A percentile compares a stretch with the other conserved stretches of the same genome.
Evolutionary conservation across 306 rosid genomes (phyloP).

Genomic region (Mimosa bimucronata): DNA sequence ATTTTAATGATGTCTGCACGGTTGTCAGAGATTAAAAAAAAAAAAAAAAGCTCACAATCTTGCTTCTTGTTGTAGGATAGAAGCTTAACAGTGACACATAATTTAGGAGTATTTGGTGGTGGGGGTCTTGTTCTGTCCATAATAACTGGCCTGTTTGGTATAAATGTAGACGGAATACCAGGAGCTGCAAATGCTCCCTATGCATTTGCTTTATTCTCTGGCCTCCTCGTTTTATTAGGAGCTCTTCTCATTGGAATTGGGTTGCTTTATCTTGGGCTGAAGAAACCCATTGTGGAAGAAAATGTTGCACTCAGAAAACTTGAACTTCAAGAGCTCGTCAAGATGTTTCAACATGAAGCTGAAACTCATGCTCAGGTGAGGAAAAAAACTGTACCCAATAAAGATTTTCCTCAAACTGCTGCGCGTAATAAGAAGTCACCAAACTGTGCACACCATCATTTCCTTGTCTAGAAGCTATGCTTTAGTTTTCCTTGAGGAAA

Average conservation of each 20-base stretch:
- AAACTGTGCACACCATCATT: slow-evolving; percentile 39
- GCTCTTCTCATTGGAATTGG: slow-evolving; percentile 65
- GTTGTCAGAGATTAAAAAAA: neutral
- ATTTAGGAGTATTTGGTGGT: slow-evolving; percentile 84
- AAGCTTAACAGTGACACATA: slow-evolving; percentile 86
- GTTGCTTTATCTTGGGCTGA: slow-evolving; percentile 76
- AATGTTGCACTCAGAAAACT: slow-evolving; percentile 68
- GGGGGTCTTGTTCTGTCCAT: slow-evolving; percentile 86
- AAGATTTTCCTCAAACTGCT: slow-evolving; percentile 60
- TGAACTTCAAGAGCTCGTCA: slow-evolving; percentile 78
- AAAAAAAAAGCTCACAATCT: slow-evolving; percentile 6
- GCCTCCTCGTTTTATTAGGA: slow-evolving; percentile 55
- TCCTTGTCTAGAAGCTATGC: slow-evolving; percentile 29
- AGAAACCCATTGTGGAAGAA: slow-evolving; percentile 59
- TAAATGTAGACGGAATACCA: slow-evolving; percentile 93
- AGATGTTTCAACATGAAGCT: slow-evolving; percentile 92
- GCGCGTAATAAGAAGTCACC: slow-evolving; percentile 36
- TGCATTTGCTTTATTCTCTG: slow-evolving; percentile 75
- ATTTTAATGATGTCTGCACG: neutral
- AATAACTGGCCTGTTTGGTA: slow-evolving; percentile 89
- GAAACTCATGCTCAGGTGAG: slow-evolving; percentile 81
- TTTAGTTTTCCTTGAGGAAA: neutral
- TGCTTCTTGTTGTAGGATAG: slow-evolving; percentile 64
- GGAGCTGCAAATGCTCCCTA: slow-evolving; percentile 66
- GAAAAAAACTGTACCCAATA: slow-evolving; percentile 50